Conservation (phyloP, 2,329 filamentous ascomycete species). For the Aspergillus glaucus region DNA sequence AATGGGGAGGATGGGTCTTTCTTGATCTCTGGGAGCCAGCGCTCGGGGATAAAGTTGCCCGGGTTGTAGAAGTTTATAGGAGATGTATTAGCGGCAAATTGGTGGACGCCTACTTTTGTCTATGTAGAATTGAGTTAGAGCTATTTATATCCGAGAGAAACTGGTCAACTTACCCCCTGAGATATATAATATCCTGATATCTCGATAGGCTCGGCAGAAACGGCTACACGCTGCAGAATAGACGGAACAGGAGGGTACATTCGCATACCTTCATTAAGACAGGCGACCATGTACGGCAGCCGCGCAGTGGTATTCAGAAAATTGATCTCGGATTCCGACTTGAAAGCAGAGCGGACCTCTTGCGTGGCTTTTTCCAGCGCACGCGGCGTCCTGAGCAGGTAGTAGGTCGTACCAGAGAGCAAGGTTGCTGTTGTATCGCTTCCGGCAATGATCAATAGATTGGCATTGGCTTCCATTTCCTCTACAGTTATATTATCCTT, state of each 20-base stretch:
- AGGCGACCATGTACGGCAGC: conserved; percentile 35
- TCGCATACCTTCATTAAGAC: conserved; percentile 37
- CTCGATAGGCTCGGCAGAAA: background rate
- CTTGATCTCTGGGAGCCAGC: conserved; percentile 33
- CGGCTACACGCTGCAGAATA: conserved; percentile 9
- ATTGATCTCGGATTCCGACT: conserved; percentile 33
- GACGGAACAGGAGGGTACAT: conserved; percentile 29
- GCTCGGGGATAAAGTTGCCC: conserved; percentile 42
- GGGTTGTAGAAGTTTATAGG: conserved; percentile 40
- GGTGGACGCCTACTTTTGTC: conserved; percentile 39
- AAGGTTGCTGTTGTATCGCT: conserved; percentile 41
- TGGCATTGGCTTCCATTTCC: conserved; percentile 32
- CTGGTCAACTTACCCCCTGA: background rate
- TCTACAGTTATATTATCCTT: conserved; percentile 10
- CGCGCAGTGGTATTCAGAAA: conserved; percentile 14
- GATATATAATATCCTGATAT: conserved; percentile 6
- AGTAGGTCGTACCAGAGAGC: conserved; percentile 37
- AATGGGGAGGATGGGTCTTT: conserved; percentile 24
- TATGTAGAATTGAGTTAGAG: conserved; percentile 9
- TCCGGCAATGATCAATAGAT: conserved; percentile 35
- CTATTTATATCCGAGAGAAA: background rate
- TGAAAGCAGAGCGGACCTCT: conserved; percentile 38
- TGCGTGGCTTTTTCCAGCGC: conserved; percentile 23
- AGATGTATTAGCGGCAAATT: conserved; percentile 40
- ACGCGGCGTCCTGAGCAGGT: conserved; percentile 31